Conservation (phyloP, 306 rosid genomes). For the Hippophae gyantsensis region DNA sequence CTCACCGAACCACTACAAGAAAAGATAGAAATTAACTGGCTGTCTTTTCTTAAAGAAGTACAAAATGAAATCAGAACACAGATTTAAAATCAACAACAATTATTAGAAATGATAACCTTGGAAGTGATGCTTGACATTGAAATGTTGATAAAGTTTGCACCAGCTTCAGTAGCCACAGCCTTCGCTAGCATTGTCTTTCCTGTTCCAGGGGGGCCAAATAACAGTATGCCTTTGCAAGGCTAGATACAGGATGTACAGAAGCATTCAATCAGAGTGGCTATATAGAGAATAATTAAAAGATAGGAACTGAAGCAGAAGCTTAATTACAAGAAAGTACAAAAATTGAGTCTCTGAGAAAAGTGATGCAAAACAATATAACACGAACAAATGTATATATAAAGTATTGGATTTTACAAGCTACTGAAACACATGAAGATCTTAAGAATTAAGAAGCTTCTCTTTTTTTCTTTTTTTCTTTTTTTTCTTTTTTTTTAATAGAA, state of each 20-base stretch:
- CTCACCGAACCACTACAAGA: conserved; percentile 98
- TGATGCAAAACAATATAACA: too few species aligned
- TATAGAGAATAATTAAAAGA: not conserved
- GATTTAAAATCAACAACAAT: conserved; percentile 4
- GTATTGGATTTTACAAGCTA: too few species aligned
- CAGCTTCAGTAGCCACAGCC: conserved; percentile 99
- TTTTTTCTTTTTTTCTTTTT: too few species aligned
- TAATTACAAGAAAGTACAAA: too few species aligned
- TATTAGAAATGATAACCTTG: conserved; percentile 46
- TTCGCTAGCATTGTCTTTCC: conserved; percentile 99
- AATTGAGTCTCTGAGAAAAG: too few species aligned
- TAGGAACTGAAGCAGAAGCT: not conserved
- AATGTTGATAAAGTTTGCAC: conserved; percentile 97
- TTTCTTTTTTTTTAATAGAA: too few species aligned
- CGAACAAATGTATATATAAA: too few species aligned
- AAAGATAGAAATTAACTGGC: conserved; percentile 1
- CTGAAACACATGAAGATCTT: too few species aligned
- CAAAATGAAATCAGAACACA: conserved; percentile 5
- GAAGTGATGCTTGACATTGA: conserved; percentile 99
- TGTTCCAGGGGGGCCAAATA: conserved; percentile 99
- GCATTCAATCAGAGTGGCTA: conserved; percentile 5
- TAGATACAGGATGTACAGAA: conserved; percentile 26
- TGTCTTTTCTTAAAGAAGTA: not conserved
- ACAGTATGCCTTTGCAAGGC: conserved; percentile 98
- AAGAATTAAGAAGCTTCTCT: too few species aligned